phyloP scores from a whole-genome alignment of 2,329 filamentous ascomycete species.

The Colletotrichum nymphaeae region DNA sequence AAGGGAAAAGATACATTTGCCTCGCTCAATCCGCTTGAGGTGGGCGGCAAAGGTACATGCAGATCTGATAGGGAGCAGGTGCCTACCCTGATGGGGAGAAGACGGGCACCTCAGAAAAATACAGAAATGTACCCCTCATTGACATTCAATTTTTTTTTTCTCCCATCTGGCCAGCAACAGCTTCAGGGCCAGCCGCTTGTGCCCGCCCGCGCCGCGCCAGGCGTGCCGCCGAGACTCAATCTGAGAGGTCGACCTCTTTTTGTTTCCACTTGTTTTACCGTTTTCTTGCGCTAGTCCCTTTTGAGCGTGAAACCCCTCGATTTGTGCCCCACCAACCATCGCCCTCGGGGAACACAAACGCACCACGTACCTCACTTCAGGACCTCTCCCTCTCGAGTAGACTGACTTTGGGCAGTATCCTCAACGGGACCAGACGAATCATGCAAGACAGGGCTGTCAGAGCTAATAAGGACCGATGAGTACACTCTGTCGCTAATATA shows the following conservation, averaged over 20 bases:
- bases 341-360: not conserved
- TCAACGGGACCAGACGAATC: slow-evolving; percentile 4
- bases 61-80: not conserved
- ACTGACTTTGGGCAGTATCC: slow-evolving; percentile 16
- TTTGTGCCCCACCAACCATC: slow-evolving; percentile 32
- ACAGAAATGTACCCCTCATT: slow-evolving; percentile 1
- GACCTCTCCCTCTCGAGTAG: not conserved
- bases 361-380: not conserved
- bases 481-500: not conserved
- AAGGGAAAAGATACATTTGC: not conserved
- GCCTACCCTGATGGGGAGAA: slow-evolving; percentile 2
- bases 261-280: slow-evolving; percentile 33
- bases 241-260: slow-evolving; percentile 18
- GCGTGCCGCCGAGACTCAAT: slow-evolving; percentile 30
- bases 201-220: not conserved
- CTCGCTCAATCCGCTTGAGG: not conserved
- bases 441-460: slow-evolving; percentile 5
- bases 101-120: no score
- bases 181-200: not conserved
- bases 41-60: not conserved
- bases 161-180: not conserved
- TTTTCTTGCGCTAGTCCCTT: slow-evolving; percentile 32
- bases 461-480: not conserved
- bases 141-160: not conserved
- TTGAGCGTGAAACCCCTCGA: slow-evolving; percentile 33